Base-by-base conservation (phyloP, 106 monocot species). In the Chionographis japonica region DNA sequence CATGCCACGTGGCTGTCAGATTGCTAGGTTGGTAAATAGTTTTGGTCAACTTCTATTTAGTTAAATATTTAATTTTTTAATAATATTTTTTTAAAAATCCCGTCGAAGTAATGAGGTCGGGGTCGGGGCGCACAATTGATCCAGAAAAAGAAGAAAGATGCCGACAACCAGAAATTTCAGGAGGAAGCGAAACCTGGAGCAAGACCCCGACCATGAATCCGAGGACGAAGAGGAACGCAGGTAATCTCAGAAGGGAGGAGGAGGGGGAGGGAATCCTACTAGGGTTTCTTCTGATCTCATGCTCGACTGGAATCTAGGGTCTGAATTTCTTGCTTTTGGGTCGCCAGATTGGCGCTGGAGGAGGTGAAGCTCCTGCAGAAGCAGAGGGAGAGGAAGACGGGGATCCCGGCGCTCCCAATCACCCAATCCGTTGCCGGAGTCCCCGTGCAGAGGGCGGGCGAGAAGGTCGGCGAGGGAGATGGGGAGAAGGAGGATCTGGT, bases 361-460 rank as follows among this genome's bases (percentile, higher is more conserved):
- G 97, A 87, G 84, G 87, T 98, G 58, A 98, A 81, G 74, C 72
- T 92, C 54, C 76, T 98, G n/a, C 97, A 98, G 80, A 92, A 92
- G 75, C 89, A 76, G 62, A 75, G 97, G 81, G 97, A 92, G 73
- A 66, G 87, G 66, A 92, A 79, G 77, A 38, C 66, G 2, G 97
- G 97, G 12, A 98, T 98, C 54, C 78, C 92, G 2, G 91, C 86
- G 6, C 58, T 77, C 8, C 68, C 64, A n/a, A 73, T 59, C 52
- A 40, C 27, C 38, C 14, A 50, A 13, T 6, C 19, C 13, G 41
- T 35, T 68, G 52, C 62, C 70, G 62, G 56, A 50, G 57, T 73
- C 39, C 15, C 54, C 59, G 40, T 55, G 35, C 41, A 66, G n/a
- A 53, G 69, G 11, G 63, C 43, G 10, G 68, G 59, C 5, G 80